Evolutionary conservation across 768 basidiomycete genomes (phyloP), one percentile per base, ranked within the genome.

Genomic region (Termitomyces bulborhizus): DNA sequence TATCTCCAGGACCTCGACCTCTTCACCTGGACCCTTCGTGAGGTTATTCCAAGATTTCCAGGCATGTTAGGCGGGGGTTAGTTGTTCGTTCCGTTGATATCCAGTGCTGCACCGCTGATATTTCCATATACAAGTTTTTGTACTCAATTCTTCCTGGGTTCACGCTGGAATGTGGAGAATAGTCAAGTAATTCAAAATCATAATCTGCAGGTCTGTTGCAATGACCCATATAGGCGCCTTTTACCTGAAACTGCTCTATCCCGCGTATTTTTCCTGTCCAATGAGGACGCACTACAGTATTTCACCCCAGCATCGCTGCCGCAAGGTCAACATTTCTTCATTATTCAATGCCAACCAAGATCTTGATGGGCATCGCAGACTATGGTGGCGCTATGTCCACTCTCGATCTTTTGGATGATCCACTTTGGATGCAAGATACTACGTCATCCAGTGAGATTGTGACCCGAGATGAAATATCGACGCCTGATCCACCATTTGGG

Each of bases 61-160:
- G 88, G 88, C 52, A 81, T 90, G 82, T 70, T 90, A 31, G 86
- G 82, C 36, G 86, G 84, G 66, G 85, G 88, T 84, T 65, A 52
- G 57, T 59, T n/a, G 13, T 36, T 41, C 26, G 13, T 36, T 41
- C 26, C 49, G 39, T 27, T 15, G 34, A 27, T 32, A 46, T 46
- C 36, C 40, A 34, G 46, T 53, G 55, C 48, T 41, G 50, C 51
- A 45, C 57, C 40, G 46, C 58, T 46, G 34, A 45, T 57, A 44
- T 16, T 52, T 45, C 24, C 12, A 42, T 37, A 45, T 41, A 31
- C 44, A 21, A 86, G 88, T 83, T 6, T 84, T 90, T 62, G 69
- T 90, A 59, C 71, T 88, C 34, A 89, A 90, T 68, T 85, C 84
- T 63, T 84, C 85, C 1, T 90, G 87, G 87, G 67, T 82, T 18